These are phyloP conservation scores for Oenanthe sinensis DNA, from an alignment of 129 eudicot species.

Conservation along the genomic window DNA sequence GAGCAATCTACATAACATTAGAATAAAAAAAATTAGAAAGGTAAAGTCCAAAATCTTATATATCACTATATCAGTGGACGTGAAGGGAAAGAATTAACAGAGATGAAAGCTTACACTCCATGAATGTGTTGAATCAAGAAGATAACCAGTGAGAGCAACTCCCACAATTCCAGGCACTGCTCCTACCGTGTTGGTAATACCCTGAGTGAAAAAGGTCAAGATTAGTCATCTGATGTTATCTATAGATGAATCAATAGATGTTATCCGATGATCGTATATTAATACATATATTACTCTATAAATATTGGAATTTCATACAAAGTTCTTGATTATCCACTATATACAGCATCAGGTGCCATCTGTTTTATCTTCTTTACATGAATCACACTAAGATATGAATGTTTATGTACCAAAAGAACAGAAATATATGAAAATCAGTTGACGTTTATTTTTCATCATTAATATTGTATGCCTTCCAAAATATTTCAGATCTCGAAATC, in stretches of 20 bases:
- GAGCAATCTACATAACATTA: slow-evolving; percentile 39
- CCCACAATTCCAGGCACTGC: slow-evolving; percentile 97
- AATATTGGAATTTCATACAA: background rate
- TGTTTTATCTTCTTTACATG: background rate
- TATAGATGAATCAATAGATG: slow-evolving; percentile 9
- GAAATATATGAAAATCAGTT: background rate
- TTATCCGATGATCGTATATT: no score
- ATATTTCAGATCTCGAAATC: background rate
- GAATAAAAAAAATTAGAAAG: background rate
- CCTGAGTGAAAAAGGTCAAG: slow-evolving; percentile 31
- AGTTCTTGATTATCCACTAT: background rate
- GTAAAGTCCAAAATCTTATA: background rate
- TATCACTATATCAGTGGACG: background rate
- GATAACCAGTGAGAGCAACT: slow-evolving; percentile 90
- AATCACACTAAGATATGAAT: background rate
- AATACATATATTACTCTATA: no score
- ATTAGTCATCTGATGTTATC: background rate
- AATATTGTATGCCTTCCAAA: background rate
- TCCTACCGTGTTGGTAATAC: slow-evolving; percentile 87
- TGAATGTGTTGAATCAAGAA: slow-evolving; percentile 94
- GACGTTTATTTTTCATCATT: no score
- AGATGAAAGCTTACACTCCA: slow-evolving; percentile 72
- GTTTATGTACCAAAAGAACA: background rate
- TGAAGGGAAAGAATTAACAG: slow-evolving; percentile 5
- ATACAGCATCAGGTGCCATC: background rate